Conservation (phyloP, 192 early-diverging fungal species). For the Oehlia diaphana region DNA sequence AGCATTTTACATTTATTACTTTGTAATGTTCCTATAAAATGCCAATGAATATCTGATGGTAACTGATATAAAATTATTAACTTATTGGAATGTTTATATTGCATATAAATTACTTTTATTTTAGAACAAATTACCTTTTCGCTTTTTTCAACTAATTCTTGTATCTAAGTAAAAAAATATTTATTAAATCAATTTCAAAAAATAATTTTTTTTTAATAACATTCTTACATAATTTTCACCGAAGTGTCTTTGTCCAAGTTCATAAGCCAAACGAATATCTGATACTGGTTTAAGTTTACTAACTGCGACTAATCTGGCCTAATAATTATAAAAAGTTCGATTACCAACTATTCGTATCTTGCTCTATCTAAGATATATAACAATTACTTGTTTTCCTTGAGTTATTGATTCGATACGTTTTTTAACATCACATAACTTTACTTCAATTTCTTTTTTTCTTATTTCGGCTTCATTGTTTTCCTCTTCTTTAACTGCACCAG, state of each 20-base stretch:
- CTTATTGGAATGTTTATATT: not conserved
- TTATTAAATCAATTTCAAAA: not conserved
- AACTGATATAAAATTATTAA: constrained; percentile 44
- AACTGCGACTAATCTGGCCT: constrained; percentile 84
- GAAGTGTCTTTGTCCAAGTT: constrained; percentile 88
- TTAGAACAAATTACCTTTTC: constrained; percentile 45
- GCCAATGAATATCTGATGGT: constrained; percentile 92
- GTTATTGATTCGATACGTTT: not conserved
- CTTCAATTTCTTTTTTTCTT: constrained; percentile 1
- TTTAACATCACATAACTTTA: not conserved
- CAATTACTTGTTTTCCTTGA: not conserved
- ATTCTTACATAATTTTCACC: constrained; percentile 90
- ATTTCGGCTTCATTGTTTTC: not conserved
- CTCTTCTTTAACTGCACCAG: too few species aligned
- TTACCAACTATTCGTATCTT: too few species aligned
- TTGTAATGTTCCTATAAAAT: constrained; percentile 96
- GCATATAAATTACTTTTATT: too few species aligned
- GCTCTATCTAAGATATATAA: not conserved
- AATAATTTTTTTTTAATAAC: constrained; percentile 32
- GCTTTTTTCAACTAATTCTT: constrained; percentile 92
- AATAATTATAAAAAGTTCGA: not conserved
- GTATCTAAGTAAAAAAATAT: constrained; percentile 50
- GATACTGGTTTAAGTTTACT: constrained; percentile 89
- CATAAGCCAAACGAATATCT: constrained; percentile 78
- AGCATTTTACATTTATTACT: constrained; percentile 95